Base-by-base conservation (phyloP, 257 asterid species). In the Scutellaria galericulata region DNA sequence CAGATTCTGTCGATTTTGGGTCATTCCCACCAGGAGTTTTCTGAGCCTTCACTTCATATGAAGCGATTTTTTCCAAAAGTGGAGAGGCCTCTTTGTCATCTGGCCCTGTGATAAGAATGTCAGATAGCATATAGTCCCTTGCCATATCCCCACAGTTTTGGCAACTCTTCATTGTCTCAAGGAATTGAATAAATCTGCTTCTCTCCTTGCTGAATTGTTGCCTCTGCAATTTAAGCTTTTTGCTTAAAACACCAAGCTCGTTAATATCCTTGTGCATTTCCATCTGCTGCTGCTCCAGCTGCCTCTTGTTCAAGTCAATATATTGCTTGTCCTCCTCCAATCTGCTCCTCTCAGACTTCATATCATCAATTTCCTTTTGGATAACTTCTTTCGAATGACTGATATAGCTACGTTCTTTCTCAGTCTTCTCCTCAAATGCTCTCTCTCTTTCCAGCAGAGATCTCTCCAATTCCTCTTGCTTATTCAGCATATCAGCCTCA, bases 181-280 rank as follows among this genome's bases (percentile, higher is more conserved):
- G 75, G 59, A 83, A 78, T 55, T 89, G 78, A 74, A 79, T 78
- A 66, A 88, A 90, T 39, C 58, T 85, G 75, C 73, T 70, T 80
- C 88, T 86, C 80, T 90, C 96, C 75, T 78, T 70, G 10, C 80
- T 69, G 74, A 92, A 81, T 40, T 85, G 86, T 68, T 81, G 79
- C 53, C 96, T 79, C 79, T 88, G 94, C 59, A 58, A 64, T 84
- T 86, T 88, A 35, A 90, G 85, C 79, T 82, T 90, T 78, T 75
- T 78, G 80, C 93, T 90, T 72, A 90, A 81, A 52, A 71, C 76
- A 64, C 81, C 88, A 54, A 93, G 93, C 68, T 88, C 98, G 50
- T 81, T 78, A 47, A 90, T 86, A 82, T 90, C 98, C 69, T 87
- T 83, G 65, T 80, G 91, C 95, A 93, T 86, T 73, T 85, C 96